These are phyloP conservation scores for Aspergillus ustus DNA, from an alignment of 2,329 filamentous ascomycete species.

Conservation along the genomic window DNA sequence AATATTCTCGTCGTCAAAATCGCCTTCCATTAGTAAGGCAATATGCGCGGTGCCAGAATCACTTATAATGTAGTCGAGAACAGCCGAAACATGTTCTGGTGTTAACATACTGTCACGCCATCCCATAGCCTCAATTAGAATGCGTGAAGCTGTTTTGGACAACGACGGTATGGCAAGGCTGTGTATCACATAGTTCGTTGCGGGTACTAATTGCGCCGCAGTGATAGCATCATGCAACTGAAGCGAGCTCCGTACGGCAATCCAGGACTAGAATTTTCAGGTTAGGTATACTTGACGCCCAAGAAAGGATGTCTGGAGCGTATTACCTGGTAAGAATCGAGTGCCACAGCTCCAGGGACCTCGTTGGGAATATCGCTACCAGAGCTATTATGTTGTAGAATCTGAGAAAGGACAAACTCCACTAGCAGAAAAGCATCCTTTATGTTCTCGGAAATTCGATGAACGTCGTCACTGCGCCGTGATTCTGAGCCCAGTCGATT, in stretches of 20 bases:
- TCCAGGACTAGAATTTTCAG: constrained; percentile 36
- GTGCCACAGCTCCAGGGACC: constrained; percentile 37
- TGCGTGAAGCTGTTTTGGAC: constrained; percentile 37
- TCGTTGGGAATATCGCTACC: constrained; percentile 26
- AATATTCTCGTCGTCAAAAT: constrained; percentile 45
- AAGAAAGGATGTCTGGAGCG: not conserved
- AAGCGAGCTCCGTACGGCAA: constrained; percentile 35
- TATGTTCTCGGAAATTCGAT: constrained; percentile 34
- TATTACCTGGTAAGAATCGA: constrained; percentile 43
- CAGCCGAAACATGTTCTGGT: constrained; percentile 31
- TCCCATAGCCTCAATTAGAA: constrained; percentile 40
- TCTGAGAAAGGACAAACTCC: constrained; percentile 40
- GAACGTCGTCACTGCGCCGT: constrained; percentile 21
- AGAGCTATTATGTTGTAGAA: constrained; percentile 31
- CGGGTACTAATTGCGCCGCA: constrained; percentile 24
- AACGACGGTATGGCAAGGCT: constrained; percentile 33
- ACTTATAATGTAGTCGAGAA: constrained; percentile 41
- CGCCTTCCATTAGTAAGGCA: constrained; percentile 37
- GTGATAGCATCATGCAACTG: constrained; percentile 28
- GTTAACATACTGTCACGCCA: constrained; percentile 34
- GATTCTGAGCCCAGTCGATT: constrained; percentile 30
- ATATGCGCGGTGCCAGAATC: constrained; percentile 39
- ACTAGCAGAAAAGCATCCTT: constrained; percentile 43
- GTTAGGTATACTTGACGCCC: constrained; percentile 10
- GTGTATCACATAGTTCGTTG: constrained; percentile 31